phyloP scores from a whole-genome alignment of 2,329 filamentous ascomycete species.

The Colletotrichum navitas region DNA sequence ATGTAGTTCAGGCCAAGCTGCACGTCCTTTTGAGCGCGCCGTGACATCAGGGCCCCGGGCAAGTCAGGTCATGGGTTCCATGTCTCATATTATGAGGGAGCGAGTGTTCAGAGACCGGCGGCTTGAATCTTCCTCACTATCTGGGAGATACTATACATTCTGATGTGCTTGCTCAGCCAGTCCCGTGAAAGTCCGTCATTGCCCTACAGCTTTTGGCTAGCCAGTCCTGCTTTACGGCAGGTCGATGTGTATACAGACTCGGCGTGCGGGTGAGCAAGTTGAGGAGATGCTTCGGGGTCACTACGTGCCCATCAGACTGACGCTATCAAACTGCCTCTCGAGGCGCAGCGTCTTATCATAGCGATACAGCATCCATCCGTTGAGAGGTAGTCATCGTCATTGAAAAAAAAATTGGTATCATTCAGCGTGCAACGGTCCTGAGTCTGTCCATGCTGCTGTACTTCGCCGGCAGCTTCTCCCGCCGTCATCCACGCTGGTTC shows the following conservation, averaged over 20 bases:
- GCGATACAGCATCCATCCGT: neutral
- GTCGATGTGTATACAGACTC: neutral
- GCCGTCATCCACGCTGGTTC: too few relatives aligned
- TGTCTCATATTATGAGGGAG: neutral
- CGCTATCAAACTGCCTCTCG: neutral
- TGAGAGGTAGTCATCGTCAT: neutral
- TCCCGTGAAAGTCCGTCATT: neutral
- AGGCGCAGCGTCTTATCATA: too few relatives aligned
- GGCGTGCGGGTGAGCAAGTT: neutral
- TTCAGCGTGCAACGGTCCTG: neutral
- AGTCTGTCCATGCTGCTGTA: neutral
- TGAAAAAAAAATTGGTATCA: constrained; percentile 21
- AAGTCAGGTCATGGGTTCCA: neutral
- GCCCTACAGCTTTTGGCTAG: neutral
- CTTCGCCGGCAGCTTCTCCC: neutral
- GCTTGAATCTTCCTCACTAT: neutral
- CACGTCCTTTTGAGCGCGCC: neutral
- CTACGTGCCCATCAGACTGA: neutral
- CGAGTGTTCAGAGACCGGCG: neutral
- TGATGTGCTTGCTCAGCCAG: neutral
- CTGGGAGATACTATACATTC: neutral
- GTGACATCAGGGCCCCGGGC: neutral
- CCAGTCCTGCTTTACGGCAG: neutral
- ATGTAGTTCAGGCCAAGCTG: neutral
- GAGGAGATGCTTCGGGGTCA: neutral